These are phyloP conservation scores for Eremothecium cymbalariae DNA, from an alignment of 1,139 yeast genomes.

Conservation along the genomic window DNA sequence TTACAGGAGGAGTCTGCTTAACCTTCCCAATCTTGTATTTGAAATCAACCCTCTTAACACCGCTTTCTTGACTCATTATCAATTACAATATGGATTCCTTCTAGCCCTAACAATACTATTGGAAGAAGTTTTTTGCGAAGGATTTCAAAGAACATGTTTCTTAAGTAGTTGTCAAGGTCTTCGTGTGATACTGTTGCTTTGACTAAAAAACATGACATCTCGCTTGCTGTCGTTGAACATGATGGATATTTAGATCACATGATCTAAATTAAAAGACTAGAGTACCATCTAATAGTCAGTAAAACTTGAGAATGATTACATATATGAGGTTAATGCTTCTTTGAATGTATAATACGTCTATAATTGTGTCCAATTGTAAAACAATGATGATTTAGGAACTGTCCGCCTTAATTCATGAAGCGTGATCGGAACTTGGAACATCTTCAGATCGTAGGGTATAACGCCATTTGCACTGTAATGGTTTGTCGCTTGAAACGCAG, in stretches of 20 bases:
- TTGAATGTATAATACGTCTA: too few relatives aligned
- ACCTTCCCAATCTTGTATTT: conserved; percentile 32
- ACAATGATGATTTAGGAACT: conserved; percentile 27
- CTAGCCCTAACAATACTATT: too few relatives aligned
- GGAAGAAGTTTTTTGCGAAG: too few relatives aligned
- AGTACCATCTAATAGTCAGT: too few relatives aligned
- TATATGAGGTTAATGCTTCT: too few relatives aligned
- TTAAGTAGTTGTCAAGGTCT: too few relatives aligned
- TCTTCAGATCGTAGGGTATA: conserved; percentile 29
- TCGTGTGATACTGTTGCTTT: too few relatives aligned
- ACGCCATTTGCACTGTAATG: conserved; percentile 26
- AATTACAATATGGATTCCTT: conserved; percentile 1
- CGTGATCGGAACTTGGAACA: conserved; percentile 25
- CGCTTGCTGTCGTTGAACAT: too few relatives aligned
- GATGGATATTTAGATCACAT: background rate
- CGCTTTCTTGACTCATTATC: conserved; percentile 1
- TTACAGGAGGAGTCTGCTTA: conserved; percentile 29
- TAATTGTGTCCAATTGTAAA: conserved; percentile 30
- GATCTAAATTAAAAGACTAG: background rate
- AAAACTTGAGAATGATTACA: too few relatives aligned
- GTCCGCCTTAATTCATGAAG: conserved; percentile 28
- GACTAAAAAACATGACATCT: too few relatives aligned
- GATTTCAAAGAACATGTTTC: too few relatives aligned
- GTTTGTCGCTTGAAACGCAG: conserved; percentile 31
- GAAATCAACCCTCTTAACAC: conserved; percentile 14